Base-by-base conservation (phyloP, 306 rosid species). In the Cajanus cajan region DNA sequence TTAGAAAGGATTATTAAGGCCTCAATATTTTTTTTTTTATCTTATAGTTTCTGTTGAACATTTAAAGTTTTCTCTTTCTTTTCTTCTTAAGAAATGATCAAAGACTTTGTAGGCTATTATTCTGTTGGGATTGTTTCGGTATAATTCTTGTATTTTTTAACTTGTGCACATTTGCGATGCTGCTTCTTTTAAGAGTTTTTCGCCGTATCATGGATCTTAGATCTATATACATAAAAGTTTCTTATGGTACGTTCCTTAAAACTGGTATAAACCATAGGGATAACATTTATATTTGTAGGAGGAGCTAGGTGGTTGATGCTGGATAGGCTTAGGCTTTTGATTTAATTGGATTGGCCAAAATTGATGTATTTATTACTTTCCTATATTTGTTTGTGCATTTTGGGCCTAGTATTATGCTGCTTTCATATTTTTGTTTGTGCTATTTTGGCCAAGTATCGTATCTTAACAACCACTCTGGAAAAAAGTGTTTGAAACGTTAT, bases 111-210 rank as follows among this genome's bases (percentile, higher is more conserved):
- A 33, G 51, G 66, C 55, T 77, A 22, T 57, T 57, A 55, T 78
- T 72, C 52, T 83, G 81, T 74, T 78, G 65, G 64, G 73, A 83
- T 79, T 82, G 74, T 82, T 67, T 79, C 37, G 76, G 71, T 74
- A 22, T 65, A 28, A 76, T 52, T 47, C 44, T 72, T 82, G n/a
- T 47, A 54, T 16, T 21, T 18, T 68, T 64, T 16, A n/a, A 51
- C 33, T 62, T 51, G 15, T 77, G 63, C 79, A 6, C 55, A 63
- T 47, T 34, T 50, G 65, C 36, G 63, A 77, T 13, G 22, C 72
- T 13, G 22, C 72, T 62, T 62, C 8, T n/a, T 2, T 31, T 2
- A 18, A 7, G 70, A 63, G 44, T 8, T 36, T 62, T 47, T 44
- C 37, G 13, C 37, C 21, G 41, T 39, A 21, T 22, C 13, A 61